Evolutionary conservation across 768 basidiomycete genomes (phyloP).

Genomic region (Tylopilus balloui): DNA sequence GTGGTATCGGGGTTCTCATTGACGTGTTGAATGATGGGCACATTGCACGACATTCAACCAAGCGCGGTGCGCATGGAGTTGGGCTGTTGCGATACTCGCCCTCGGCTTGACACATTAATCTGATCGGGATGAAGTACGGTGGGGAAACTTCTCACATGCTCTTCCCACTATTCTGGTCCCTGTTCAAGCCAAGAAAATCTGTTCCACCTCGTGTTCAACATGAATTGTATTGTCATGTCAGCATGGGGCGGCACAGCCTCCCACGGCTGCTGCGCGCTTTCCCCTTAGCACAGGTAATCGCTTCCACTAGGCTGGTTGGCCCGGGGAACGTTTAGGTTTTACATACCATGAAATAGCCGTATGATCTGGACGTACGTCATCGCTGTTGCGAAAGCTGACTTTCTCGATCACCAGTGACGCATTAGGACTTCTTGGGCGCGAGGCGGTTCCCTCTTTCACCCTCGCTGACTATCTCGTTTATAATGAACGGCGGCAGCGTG

Average conservation of each 20-base stretch:
- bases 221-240: slow-evolving; percentile 10
- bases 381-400: slow-evolving; percentile 12
- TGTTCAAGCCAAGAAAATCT: slow-evolving; percentile 10
- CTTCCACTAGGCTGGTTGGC: slow-evolving; percentile 8
- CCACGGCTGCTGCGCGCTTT: neutral
- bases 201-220: slow-evolving; percentile 24
- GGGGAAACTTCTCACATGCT: slow-evolving; percentile 9
- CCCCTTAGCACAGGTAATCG: slow-evolving; percentile 6
- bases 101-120: slow-evolving; percentile 11
- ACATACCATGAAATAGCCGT: slow-evolving; percentile 16
- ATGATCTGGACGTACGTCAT: slow-evolving; percentile 28
- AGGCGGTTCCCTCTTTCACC: slow-evolving; percentile 19
- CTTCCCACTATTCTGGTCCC: slow-evolving; percentile 4
- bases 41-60: slow-evolving; percentile 4
- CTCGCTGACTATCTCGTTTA: slow-evolving; percentile 12
- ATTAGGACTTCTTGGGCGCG: slow-evolving; percentile 15
- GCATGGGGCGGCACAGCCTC: slow-evolving; percentile 16
- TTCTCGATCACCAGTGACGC: slow-evolving; percentile 6
- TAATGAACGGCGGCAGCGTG: slow-evolving; percentile 19
- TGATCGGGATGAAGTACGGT: slow-evolving; percentile 7
- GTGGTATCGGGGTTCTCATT: neutral
- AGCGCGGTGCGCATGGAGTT: neutral
- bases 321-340: slow-evolving; percentile 22
- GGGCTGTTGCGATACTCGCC: slow-evolving; percentile 2
- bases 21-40: slow-evolving; percentile 2